Base-by-base conservation (phyloP, 257 asterid genomes). In the Petunia axillaris region DNA sequence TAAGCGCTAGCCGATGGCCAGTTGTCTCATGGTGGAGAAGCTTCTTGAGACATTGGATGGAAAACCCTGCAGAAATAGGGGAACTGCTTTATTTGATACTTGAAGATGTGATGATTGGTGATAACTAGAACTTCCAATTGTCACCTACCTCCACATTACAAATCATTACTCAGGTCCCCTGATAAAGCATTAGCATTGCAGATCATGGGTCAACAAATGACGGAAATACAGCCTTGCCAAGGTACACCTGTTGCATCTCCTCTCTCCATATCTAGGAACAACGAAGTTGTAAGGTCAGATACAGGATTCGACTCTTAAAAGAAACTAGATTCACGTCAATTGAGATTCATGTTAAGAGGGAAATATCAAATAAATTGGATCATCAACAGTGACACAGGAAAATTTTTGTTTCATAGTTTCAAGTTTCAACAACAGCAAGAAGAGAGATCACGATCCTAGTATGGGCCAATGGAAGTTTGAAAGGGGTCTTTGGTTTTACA, bases 231-330 rank as follows among this genome's bases (percentile, higher is more conserved):
- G 95, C 91, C 82, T 90, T 90, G 84, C 99, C 98, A 50, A 87
- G 85, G 85, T 89, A 95, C 59, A 95, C 98, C 76, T 82, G 97
- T 48, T 90, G 94, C 97, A 95, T 91, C 87, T 95, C 98, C 87
- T 95, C 99, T 84, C 87, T 88, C 98, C 99, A 93, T 52, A 93
- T 93, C 99, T 95, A 73, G 80, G 79, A 87, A 81, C 50, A 65
- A 44, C n/a, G 1, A 73, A 50, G 43, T 50, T 59, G 9, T 15
- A 25, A 50, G 41, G 64, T 62, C 54, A 79, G 3, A 43, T 36
- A 64, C 62, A 73, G 7, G 62, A 44, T 35, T 48, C 3, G 41
- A 73, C 46, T 5, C 7, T 48, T 71, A 2, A 71, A 48, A 68
- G 57, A 6, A 38, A 11, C 13, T 2, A 50, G 62, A 73, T 50